Percentiles rank a stretch among this genome's conserved stretches.
phyloP scores from a whole-genome alignment of 441 rosid genomes.

The Raphanus hybrid region DNA sequence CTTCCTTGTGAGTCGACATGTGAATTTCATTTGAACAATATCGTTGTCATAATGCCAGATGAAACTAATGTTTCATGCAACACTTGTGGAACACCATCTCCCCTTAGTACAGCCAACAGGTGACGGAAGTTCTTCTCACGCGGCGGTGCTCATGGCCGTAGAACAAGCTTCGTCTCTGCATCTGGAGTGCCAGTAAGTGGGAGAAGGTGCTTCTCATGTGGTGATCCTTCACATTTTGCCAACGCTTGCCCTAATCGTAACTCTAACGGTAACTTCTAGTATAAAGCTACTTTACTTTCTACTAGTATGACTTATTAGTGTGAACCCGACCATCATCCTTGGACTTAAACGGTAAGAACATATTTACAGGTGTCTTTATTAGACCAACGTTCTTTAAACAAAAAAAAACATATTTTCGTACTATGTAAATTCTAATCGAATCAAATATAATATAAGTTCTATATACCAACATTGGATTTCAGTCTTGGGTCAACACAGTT shows the following conservation, averaged over 20 bases:
- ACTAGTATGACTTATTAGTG: not conserved
- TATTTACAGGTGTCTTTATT: conserved; percentile 18
- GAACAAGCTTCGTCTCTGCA: conserved; percentile 69
- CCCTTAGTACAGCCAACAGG: too few species aligned
- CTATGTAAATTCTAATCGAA: not conserved
- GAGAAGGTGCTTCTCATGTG: conserved; percentile 80
- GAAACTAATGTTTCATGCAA: too few species aligned
- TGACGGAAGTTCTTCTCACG: too few species aligned
- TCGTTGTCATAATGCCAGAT: too few species aligned
- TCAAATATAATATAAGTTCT: not conserved
- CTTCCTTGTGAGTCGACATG: too few species aligned
- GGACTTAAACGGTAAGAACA: conserved; percentile 24
- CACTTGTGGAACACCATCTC: too few species aligned
- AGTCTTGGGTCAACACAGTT: conserved; percentile 11
- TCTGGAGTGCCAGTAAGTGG: conserved; percentile 82
- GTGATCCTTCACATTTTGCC: conserved; percentile 95
- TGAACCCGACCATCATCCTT: conserved; percentile 4
- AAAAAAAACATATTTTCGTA: conserved; percentile 39
- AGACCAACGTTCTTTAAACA: not conserved
- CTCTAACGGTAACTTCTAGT: conserved; percentile 35
- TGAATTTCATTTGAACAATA: too few species aligned
- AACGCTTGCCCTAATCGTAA: conserved; percentile 80
- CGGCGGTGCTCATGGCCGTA: conserved; percentile 34
- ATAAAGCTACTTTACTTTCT: conserved; percentile 13
- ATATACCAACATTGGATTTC: conserved; percentile 1